Evolutionary conservation across 1,139 yeast species (phyloP).

Genomic region (Spathaspora jeffriesii): DNA sequence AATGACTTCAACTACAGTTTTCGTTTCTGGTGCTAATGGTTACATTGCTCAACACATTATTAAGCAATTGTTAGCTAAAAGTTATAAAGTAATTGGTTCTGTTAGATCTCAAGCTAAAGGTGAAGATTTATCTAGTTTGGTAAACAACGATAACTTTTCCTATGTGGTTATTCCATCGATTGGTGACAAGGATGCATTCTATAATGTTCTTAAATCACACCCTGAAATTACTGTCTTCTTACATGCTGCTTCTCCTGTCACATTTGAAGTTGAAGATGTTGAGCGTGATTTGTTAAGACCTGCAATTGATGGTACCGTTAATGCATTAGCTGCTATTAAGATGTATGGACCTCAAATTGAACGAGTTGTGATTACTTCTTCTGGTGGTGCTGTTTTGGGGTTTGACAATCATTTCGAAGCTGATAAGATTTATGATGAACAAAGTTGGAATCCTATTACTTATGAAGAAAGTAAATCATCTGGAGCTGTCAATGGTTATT

Average conservation of each 20-base stretch:
- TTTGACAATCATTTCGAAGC: slow-evolving; percentile 11
- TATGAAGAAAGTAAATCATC: slow-evolving; percentile 27
- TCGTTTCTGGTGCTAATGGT: too few relatives aligned
- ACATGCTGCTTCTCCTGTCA: slow-evolving; percentile 35
- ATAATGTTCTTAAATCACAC: slow-evolving; percentile 25
- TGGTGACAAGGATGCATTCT: slow-evolving; percentile 26
- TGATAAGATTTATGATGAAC: slow-evolving; percentile 16
- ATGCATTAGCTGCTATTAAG: slow-evolving; percentile 23
- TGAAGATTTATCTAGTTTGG: slow-evolving; percentile 14
- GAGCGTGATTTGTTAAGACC: slow-evolving; percentile 30
- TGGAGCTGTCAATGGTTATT: slow-evolving; percentile 23
- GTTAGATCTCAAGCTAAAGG: slow-evolving; percentile 29
- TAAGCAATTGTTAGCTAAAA: slow-evolving; percentile 23
- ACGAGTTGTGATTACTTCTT: slow-evolving; percentile 28
- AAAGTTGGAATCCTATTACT: too few relatives aligned
- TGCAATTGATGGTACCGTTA: slow-evolving; percentile 33
- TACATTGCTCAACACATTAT: too few relatives aligned
- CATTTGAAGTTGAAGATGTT: slow-evolving; percentile 20
- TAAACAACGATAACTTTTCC: slow-evolving; percentile 15
- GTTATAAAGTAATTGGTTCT: slow-evolving; percentile 27
- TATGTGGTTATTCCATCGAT: slow-evolving; percentile 31
- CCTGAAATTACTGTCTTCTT: slow-evolving; percentile 26
- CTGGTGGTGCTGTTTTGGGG: slow-evolving; percentile 23
- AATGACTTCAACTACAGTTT: too few relatives aligned
- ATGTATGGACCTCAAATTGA: slow-evolving; percentile 23